Base-by-base conservation (phyloP, 495 filamentous ascomycete species). In the Lichina pygmaea region DNA sequence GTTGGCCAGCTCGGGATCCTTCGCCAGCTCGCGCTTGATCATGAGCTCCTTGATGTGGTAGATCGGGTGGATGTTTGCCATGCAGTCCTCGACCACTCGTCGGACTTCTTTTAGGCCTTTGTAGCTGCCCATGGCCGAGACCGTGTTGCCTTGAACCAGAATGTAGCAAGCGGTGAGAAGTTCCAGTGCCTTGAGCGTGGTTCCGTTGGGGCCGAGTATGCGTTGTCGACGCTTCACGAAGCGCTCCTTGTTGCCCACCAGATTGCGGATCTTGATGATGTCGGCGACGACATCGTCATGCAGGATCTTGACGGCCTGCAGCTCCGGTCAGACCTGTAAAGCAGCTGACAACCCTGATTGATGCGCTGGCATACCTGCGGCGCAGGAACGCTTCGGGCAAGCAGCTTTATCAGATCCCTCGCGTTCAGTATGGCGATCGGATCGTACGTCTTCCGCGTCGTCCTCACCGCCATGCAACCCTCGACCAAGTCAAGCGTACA, bases 31-130 rank as follows among this genome's bases (percentile, higher is more conserved):
- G 31, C 86, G 78, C 64, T 93, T 93, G 64, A 99, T 93, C 89
- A 95, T 94, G 56, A 95, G 70, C 58, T 94, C 86, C 47, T 99
- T 99, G 65, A 99, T 86, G 54, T 86, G 73, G 60, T 91, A 92
- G 52, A 85, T 85, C 2, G 80, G 78, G 56, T 91, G 84, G 50
- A 93, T 75, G 57, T 99, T 99, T 34, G 73, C 72, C 91, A 99
- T 95, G 61, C 83, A 92, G 58, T 94, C 89, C 58, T 93, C 77
- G 6, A 99, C 70, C 7, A 95, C 75, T 13, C 83, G 66, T 43
- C 91, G 77, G 9, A 93, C 75, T 55, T 94, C 85, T 60, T 95
- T 95, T 40, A 99, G 60, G 11, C 85, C 84, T 59, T 92, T 91
- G 62, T 75, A 93, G 0, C 71, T 70, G 0, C 91, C 91, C 78